phyloP scores from a whole-genome alignment of 371 early-diverging fungal species.

The Dentiscutata heterogama region DNA sequence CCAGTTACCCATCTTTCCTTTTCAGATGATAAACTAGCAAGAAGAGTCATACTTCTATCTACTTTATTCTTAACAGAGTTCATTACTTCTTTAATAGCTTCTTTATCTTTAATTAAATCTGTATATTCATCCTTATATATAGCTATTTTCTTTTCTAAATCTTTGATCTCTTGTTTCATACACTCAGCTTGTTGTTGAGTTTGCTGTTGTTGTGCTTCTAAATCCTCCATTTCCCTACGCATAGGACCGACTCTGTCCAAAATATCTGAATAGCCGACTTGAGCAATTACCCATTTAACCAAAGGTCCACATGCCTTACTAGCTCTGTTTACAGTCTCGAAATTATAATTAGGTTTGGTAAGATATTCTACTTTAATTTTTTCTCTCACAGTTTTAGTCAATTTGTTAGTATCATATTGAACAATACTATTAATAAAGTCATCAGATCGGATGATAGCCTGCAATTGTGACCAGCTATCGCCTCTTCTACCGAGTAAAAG shows the following conservation, averaged over 20 bases:
- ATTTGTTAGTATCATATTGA: slow-evolving; percentile 91
- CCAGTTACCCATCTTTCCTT: slow-evolving; percentile 93
- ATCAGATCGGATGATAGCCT: slow-evolving; percentile 92
- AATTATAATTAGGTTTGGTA: slow-evolving; percentile 84
- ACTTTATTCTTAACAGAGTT: slow-evolving; percentile 94
- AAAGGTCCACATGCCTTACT: slow-evolving; percentile 99
- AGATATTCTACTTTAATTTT: slow-evolving; percentile 84
- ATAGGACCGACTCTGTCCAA: slow-evolving; percentile 96
- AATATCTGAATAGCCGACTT: slow-evolving; percentile 93
- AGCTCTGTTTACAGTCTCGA: slow-evolving; percentile 96
- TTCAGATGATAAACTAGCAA: slow-evolving; percentile 94
- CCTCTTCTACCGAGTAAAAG: slow-evolving; percentile 90
- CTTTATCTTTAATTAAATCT: slow-evolving; percentile 92
- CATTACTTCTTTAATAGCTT: slow-evolving; percentile 95
- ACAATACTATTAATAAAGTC: slow-evolving; percentile 98
- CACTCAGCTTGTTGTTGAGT: slow-evolving; percentile 78
- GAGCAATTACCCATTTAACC: slow-evolving; percentile 98
- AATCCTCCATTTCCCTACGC: slow-evolving; percentile 88
- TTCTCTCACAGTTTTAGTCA: slow-evolving; percentile 80
- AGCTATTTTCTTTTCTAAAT: slow-evolving; percentile 89
- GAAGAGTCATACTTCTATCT: slow-evolving; percentile 88
- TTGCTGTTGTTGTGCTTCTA: slow-evolving; percentile 84
- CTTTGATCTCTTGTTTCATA: slow-evolving; percentile 84
- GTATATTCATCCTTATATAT: slow-evolving; percentile 98
- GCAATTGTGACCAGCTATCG: slow-evolving; percentile 90